Conservation (phyloP, 2,329 filamentous ascomycete species). For the Colletotrichum sp. region DNA sequence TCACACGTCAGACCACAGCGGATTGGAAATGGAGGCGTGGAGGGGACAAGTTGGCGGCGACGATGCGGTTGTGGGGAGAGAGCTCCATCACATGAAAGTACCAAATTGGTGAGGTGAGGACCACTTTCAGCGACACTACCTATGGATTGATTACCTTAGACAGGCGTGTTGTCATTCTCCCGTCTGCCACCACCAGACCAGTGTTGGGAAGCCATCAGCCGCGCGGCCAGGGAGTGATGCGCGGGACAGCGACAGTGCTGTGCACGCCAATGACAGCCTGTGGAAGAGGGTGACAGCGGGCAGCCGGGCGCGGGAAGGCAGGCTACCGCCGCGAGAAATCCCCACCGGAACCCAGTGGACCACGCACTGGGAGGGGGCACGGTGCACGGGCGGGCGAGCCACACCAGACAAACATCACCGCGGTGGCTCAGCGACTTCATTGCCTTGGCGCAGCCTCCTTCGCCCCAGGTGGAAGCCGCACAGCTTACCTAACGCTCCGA, state of each 20-base stretch:
- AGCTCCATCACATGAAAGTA: constrained; percentile 22
- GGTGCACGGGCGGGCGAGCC: constrained; percentile 15
- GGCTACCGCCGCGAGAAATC: not conserved
- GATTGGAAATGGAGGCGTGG: not conserved
- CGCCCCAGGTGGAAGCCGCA: not conserved
- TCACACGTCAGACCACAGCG: constrained; percentile 6
- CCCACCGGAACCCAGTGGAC: not conserved
- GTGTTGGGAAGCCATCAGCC: constrained; percentile 13
- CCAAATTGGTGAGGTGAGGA: constrained; percentile 2
- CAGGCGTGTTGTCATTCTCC: not conserved
- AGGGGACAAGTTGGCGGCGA: not conserved
- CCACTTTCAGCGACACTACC: not conserved
- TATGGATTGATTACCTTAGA: not conserved
- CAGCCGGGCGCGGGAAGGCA: not conserved
- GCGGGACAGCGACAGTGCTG: constrained; percentile 7
- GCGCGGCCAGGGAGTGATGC: constrained; percentile 18
- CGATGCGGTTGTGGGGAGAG: constrained; percentile 9
- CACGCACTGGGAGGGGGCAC: not conserved
- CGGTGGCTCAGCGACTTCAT: not conserved
- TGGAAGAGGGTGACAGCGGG: not conserved
- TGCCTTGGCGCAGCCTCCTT: not conserved
- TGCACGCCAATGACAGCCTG: not conserved
- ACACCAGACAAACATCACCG: not conserved
- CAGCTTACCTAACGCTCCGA: not conserved
- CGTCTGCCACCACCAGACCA: not conserved